Base-by-base conservation (phyloP, 2,329 filamentous ascomycete species). In the Trichophyton equinum region DNA sequence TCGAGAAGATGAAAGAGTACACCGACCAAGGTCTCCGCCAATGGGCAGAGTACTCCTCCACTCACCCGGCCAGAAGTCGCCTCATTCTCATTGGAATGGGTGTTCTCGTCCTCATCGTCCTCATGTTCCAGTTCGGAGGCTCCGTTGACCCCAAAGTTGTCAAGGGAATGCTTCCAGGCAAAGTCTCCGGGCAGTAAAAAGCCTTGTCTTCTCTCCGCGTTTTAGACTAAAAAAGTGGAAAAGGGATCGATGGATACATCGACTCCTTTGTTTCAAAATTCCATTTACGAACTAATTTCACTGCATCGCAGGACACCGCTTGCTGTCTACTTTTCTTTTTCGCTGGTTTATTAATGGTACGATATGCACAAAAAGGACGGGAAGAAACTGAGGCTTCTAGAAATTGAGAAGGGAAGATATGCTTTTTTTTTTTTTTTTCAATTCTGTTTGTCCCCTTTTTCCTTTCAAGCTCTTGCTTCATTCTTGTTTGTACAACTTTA, bases 1-100 rank as follows among this genome's bases (percentile, higher is more conserved):
- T 82, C 62, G 90, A 95, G 63, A 87, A 90, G 74, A 78, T 96
- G 71, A 91, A 87, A 80, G 87, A 87, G 71, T 90, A 92, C 73
- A 76, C 87, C 62, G 79, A 81, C 64, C 85, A 91, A 67, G 86
- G 81, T 60, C 80, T 81, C 70, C 87, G 90, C 72, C 82, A 85
- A 63, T 95, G 91, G 91, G 86, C 87, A 58, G 91, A 96, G 70
- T 91, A 94, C 67, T 91, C 91, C 62, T 84, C 84, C 68, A 81
- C 81, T 65, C 87, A 86, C 71, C 91, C 91, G 11, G 82, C 85
- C 55, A 79, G 88, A 69, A 88, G 91, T 77, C 91, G 92, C 78
- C 74, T 91, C 59, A 78, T 94, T 67, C 83, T 92, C 63, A 58
- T 63, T 11, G 59, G 57, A 25, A 56, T 40, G 7, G 51, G 51